Conservation (phyloP, 1,139 yeast genomes). For the Saccharomyces hybrid region DNA sequence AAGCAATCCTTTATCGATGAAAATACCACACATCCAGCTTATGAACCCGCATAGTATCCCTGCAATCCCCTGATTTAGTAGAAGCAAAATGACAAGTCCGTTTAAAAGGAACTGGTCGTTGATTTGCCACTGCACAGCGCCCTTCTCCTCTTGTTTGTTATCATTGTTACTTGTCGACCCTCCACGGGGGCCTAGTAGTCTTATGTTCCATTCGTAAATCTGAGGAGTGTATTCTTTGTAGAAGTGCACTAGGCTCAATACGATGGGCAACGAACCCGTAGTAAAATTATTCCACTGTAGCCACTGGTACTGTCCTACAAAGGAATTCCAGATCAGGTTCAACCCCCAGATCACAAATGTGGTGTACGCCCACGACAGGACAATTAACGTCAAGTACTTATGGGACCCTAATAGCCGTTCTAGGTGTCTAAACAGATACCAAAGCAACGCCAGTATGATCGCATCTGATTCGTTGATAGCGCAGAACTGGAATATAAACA, state of each 20-base stretch:
- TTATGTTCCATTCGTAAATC: constrained; percentile 25
- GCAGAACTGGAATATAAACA: constrained; percentile 22
- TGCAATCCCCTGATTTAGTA: constrained; percentile 27
- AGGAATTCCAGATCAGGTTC: constrained; percentile 13
- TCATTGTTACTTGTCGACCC: constrained; percentile 8
- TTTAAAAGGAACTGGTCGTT: constrained; percentile 29
- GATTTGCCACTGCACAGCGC: constrained; percentile 17
- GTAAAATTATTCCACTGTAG: constrained; percentile 24
- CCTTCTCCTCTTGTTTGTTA: constrained; percentile 9
- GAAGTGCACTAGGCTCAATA: constrained; percentile 27
- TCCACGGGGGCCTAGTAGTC: constrained; percentile 21
- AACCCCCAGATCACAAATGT: constrained; percentile 13
- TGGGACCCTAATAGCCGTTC: constrained; percentile 30
- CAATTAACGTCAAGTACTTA: constrained; percentile 26
- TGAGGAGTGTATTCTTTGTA: constrained; percentile 31
- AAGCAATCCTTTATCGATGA: constrained; percentile 25
- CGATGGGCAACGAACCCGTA: constrained; percentile 25
- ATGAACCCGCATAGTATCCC: constrained; percentile 26
- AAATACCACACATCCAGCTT: constrained; percentile 29
- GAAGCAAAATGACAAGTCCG: constrained; percentile 16
- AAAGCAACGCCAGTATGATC: constrained; percentile 22
- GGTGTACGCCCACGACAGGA: constrained; percentile 22
- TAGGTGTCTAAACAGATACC: constrained; percentile 28
- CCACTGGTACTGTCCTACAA: constrained; percentile 9
- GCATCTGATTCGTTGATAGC: constrained; percentile 30